These are phyloP conservation scores for Sclerotinia nivalis DNA, from an alignment of 2,329 filamentous ascomycete species.

Conservation along the genomic window DNA sequence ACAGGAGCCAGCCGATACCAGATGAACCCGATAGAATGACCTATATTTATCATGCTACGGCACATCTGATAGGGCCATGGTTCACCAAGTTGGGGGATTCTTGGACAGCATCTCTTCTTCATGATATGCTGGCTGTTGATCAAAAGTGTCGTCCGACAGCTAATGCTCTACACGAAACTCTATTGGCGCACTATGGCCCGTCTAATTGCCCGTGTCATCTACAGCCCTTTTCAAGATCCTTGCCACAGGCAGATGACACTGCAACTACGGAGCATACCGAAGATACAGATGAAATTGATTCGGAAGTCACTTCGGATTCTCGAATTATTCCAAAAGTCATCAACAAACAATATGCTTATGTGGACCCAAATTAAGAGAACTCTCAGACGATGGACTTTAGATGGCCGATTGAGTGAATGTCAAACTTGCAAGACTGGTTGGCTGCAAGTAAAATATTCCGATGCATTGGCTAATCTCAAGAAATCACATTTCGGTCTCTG, in stretches of 20 bases:
- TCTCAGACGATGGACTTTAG: neutral
- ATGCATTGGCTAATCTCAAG: neutral
- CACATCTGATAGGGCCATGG: conserved; percentile 28
- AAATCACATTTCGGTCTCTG: neutral
- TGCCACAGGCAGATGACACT: neutral
- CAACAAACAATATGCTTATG: neutral
- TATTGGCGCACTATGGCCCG: neutral
- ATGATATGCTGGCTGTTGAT: conserved; percentile 22
- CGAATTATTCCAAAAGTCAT: neutral
- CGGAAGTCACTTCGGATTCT: neutral
- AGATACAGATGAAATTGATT: neutral
- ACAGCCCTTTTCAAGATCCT: neutral
- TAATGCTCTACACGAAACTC: conserved; percentile 4
- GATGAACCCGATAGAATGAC: conserved; percentile 27
- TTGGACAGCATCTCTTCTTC: conserved; percentile 22
- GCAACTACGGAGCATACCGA: too few species aligned
- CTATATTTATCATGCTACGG: conserved; percentile 29
- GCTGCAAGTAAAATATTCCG: neutral
- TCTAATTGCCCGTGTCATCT: conserved; percentile 4
- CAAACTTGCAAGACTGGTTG: neutral
- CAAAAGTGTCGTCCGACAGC: conserved; percentile 26
- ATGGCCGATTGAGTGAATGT: neutral
- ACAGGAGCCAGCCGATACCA: conserved; percentile 26
- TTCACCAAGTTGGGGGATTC: conserved; percentile 24
- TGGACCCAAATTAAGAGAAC: neutral